Base-by-base conservation (phyloP, 2,329 filamentous ascomycete species). In the Parascedosporium putredinis region DNA sequence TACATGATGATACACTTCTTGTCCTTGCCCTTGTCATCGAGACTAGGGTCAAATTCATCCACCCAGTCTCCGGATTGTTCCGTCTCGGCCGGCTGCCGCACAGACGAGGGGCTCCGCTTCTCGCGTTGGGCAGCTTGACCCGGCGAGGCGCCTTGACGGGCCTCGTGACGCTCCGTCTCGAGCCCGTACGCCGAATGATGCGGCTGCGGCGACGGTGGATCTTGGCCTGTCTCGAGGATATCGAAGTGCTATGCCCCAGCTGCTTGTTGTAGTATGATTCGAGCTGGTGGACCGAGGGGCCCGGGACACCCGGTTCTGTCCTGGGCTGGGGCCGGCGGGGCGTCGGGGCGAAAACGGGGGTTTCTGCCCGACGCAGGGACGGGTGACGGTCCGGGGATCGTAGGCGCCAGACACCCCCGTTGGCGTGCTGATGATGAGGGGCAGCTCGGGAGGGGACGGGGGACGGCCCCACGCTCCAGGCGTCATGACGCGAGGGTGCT, bases 341-440 rank as follows among this genome's bases (percentile, higher is more conserved):
- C 4, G 79, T 66, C 0, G 78, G 78, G 0, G 76, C 73, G 20
- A 78, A 59, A 40, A 81, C 69, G 2, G 71, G 68, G 1, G 71
- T 67, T 33, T 74, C 73, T 2, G 59, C 58, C 16, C 60, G 60
- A 10, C 58, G 60, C 12, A 59, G 57, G n/a, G 63, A 62, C 16
- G 58, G 58, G 6, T 45, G 23, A 24, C 25, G 63, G 5, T 57
- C 58, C 2, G 72, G 71, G 64, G 57, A 51, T 80, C 76, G 54
- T 71, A 77, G 1, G 71, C 74, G 2, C 77, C 77, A 0, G 69
- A 64, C 7, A 80, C 68, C 14, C 78, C 78, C 8, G 64, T 70
- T 1, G 77, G 77, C 3, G 78, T 81, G 60, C 77, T 81, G 59
- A 81, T 79, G 49, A 81, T 81, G 23, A 81, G 66, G 3, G 78